Evolutionary conservation across 2,329 filamentous ascomycete genomes (phyloP).

Genomic region (Blastomyces emzantsi): DNA sequence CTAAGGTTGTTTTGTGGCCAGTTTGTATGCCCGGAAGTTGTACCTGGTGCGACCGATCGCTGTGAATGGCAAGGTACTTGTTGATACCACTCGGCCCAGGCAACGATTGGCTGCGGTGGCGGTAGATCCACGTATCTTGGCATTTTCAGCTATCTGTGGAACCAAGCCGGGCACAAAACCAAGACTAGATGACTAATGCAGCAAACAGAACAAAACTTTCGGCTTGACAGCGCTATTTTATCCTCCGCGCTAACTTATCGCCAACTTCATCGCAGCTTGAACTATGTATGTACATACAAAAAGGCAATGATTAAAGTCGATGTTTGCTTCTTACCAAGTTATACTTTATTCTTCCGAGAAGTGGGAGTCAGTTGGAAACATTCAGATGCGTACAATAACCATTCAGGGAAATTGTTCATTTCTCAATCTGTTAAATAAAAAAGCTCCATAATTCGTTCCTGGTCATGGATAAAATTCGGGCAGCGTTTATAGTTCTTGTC

Average conservation of each 20-base stretch:
- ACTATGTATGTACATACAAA: too few species aligned
- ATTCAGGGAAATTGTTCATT: neutral
- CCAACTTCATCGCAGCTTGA: too few species aligned
- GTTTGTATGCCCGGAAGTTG: neutral
- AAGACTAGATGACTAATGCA: neutral
- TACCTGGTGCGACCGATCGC: neutral
- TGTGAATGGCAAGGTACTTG: neutral
- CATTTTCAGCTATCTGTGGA: neutral
- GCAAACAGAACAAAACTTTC: neutral
- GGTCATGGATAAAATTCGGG: neutral
- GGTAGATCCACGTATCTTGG: neutral
- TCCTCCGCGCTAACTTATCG: too few species aligned
- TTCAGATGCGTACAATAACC: neutral
- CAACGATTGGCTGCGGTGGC: neutral
- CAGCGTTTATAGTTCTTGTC: too few species aligned
- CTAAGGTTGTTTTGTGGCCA: constrained; percentile 5
- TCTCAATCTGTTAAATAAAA: neutral
- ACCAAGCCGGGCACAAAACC: neutral
- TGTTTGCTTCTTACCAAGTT: too few species aligned
- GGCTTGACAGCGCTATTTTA: too few species aligned
- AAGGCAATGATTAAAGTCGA: too few species aligned
- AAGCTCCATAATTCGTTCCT: neutral
- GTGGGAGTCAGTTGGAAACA: neutral
- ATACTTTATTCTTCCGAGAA: too few species aligned
- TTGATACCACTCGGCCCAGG: neutral